Conservation (phyloP, 106 monocot species). For the Dactylorhiza incarnata region DNA sequence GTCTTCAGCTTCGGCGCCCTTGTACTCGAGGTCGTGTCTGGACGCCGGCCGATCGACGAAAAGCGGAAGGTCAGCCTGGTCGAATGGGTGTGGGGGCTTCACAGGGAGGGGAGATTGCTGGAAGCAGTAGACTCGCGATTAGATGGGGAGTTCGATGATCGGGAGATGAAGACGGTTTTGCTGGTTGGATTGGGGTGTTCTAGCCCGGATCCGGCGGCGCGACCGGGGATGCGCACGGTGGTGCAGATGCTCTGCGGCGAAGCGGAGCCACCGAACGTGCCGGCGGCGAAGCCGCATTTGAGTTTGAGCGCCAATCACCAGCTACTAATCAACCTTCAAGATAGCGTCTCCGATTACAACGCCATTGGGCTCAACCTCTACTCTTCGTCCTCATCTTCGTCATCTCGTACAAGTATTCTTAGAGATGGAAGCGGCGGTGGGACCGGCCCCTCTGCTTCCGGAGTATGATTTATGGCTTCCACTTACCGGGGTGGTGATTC, state of each 20-base stretch:
- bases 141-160: constrained; percentile 57
- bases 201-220: constrained; percentile 53
- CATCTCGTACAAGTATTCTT: constrained; percentile 28
- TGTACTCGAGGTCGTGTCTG: constrained; percentile 69
- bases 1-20: constrained; percentile 95
- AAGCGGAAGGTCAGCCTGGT: constrained; percentile 44
- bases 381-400: constrained; percentile 36
- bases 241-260: constrained; percentile 89
- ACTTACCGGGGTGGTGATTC: constrained; percentile 3
- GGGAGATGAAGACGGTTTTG: constrained; percentile 50
- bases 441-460: not conserved
- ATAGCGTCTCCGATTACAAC: constrained; percentile 83
- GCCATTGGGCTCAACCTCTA: constrained; percentile 33
- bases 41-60: constrained; percentile 64
- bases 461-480: not conserved
- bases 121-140: constrained; percentile 55
- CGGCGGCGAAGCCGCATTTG: constrained; percentile 58
- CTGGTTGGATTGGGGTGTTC: constrained; percentile 76
- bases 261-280: constrained; percentile 63
- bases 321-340: constrained; percentile 68
- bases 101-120: constrained; percentile 49
- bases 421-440: constrained; percentile 5
- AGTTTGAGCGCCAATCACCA: constrained; percentile 59
- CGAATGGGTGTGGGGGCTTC: constrained; percentile 86
- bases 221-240: constrained; percentile 74